A percentile compares a stretch with the other conserved stretches of the same genome.
These are phyloP conservation scores for thale cress (Arabidopsis thaliana) DNA, from an alignment of 345 rosid genomes.

Conservation along the genomic window TAIR10.1 NC_003070.9:16507001-16507500, in stretches of 20 bases:
- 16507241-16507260: too few relatives aligned
- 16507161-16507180: too few relatives aligned
- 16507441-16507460: not conserved
- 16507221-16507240: too few relatives aligned
- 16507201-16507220: too few relatives aligned
- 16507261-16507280: too few relatives aligned
- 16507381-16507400: not conserved
- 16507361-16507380: not conserved
- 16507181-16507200: too few relatives aligned
- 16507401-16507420: not conserved
- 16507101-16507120: slow-evolving; percentile 3
- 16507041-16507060: slow-evolving; percentile 18
- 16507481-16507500: not conserved
- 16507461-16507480: not conserved
- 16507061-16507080: slow-evolving; percentile 17
- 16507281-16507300: too few relatives aligned
- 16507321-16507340: slow-evolving; percentile 3
- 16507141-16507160: too few relatives aligned
- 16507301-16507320: not conserved
- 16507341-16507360: slow-evolving; percentile 1
- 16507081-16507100: not conserved
- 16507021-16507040: not conserved
- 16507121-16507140: too few relatives aligned
- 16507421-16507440: not conserved
- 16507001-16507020: not conserved